Evolutionary conservation across 306 rosid species (phyloP).

Genomic region (Inga leiocalycina): DNA sequence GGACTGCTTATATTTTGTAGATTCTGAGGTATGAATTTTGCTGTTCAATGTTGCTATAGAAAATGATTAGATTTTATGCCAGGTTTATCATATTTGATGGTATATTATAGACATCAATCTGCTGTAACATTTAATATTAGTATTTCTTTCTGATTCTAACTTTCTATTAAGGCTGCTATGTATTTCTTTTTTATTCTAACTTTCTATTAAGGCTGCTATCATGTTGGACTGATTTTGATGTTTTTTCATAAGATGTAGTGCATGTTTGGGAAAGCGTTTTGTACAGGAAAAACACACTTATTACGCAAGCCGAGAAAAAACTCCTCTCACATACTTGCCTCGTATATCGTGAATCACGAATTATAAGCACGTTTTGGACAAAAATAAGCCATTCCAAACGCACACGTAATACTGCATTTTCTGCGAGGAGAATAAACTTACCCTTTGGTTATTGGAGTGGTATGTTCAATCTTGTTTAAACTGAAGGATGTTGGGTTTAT

Average conservation of each 20-base stretch:
- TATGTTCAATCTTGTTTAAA: not conserved
- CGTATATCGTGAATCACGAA: too few species aligned
- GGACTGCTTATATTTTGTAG: slow-evolving; percentile 84
- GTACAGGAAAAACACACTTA: too few species aligned
- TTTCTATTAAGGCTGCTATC: slow-evolving; percentile 20
- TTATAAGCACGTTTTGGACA: too few species aligned
- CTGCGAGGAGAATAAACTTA: not conserved
- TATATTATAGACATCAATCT: slow-evolving; percentile 7
- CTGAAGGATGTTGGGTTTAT: not conserved
- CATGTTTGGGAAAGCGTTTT: too few species aligned
- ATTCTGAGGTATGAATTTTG: slow-evolving; percentile 78
- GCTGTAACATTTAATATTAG: not conserved
- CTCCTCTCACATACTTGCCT: too few species aligned
- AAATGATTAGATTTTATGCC: slow-evolving; percentile 12
- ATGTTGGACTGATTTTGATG: slow-evolving; percentile 10
- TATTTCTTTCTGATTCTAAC: not conserved
- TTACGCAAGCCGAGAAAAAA: too few species aligned
- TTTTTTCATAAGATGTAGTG: not conserved
- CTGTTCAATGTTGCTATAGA: not conserved
- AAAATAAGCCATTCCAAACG: too few species aligned
- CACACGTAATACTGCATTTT: not conserved
- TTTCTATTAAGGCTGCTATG: slow-evolving; percentile 20
- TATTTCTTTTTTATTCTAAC: not conserved
- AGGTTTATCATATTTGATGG: slow-evolving; percentile 13
- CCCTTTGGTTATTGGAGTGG: not conserved